These are phyloP conservation scores for Eucalyptus leucophloia DNA, from an alignment of 345 rosid genomes.

Conservation along the genomic window DNA sequence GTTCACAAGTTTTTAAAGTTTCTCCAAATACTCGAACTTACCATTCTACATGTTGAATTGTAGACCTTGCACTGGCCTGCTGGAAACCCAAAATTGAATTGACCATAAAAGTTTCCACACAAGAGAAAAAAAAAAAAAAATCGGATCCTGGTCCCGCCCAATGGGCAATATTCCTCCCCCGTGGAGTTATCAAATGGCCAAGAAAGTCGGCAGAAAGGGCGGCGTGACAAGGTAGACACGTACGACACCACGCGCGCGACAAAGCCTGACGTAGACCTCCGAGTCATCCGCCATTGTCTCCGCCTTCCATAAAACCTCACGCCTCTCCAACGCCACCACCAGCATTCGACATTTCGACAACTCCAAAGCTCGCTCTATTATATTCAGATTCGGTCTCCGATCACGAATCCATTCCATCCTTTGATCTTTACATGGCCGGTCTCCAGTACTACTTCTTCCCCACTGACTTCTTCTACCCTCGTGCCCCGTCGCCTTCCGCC, in stretches of 20 bases:
- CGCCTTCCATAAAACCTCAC: neutral
- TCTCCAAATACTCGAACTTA: neutral
- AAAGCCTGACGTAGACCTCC: neutral
- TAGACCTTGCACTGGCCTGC: neutral
- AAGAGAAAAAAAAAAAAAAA: neutral
- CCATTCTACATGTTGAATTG: neutral
- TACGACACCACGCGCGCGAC: neutral
- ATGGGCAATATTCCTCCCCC: neutral
- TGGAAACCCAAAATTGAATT: neutral
- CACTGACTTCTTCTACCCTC: slow-evolving; percentile 9
- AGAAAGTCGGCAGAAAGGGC: neutral
- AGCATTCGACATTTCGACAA: neutral
- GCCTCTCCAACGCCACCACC: neutral
- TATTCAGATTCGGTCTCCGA: neutral
- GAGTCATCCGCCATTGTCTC: neutral
- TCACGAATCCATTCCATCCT: neutral
- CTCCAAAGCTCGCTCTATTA: neutral
- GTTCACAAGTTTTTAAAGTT: neutral
- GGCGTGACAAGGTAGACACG: neutral
- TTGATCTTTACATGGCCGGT: slow-evolving; percentile 1
- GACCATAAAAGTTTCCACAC: neutral
- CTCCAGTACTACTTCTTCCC: slow-evolving; percentile 11
- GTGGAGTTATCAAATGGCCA: neutral
- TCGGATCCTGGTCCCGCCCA: neutral
- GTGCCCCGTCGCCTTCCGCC: neutral